Percentiles rank a stretch among this genome's conserved stretches.
phyloP scores from a whole-genome alignment of 495 filamentous ascomycete species.

The Parathielavia appendiculata region DNA sequence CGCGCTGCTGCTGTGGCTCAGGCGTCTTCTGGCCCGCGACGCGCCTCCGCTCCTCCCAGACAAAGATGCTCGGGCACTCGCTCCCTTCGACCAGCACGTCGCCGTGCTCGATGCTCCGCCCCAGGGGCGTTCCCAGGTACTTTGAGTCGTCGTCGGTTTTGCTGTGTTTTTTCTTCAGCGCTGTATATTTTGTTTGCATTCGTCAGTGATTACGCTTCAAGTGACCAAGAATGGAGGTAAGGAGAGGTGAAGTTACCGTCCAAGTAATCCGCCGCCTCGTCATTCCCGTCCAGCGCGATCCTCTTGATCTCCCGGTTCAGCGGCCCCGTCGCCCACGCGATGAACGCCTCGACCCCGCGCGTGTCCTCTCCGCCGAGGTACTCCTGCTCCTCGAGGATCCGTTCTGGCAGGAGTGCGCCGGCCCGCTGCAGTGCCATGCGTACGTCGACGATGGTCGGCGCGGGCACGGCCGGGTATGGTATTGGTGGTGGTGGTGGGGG shows the following conservation, averaged over 20 bases:
- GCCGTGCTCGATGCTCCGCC: constrained; percentile 61
- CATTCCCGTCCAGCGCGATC: constrained; percentile 51
- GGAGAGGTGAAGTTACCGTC: constrained; percentile 41
- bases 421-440: constrained; percentile 74
- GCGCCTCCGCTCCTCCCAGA: constrained; percentile 51
- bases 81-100: constrained; percentile 69
- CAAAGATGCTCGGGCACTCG: constrained; percentile 55
- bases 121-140: constrained; percentile 73
- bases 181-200: constrained; percentile 21
- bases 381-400: constrained; percentile 35
- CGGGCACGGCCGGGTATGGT: constrained; percentile 20
- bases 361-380: constrained; percentile 58
- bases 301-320: constrained; percentile 63
- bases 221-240: not conserved
- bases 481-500: not conserved
- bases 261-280: constrained; percentile 62
- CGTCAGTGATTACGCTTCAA: not conserved
- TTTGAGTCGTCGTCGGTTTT: constrained; percentile 74
- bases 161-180: constrained; percentile 78
- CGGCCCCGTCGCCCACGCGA: constrained; percentile 66
- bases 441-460: constrained; percentile 64
- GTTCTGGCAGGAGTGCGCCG: constrained; percentile 61
- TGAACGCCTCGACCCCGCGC: constrained; percentile 64
- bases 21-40: constrained; percentile 25
- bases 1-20: constrained; percentile 6